Conservation (phyloP, 371 early-diverging fungal species). For the Mortierella sp. region DNA sequence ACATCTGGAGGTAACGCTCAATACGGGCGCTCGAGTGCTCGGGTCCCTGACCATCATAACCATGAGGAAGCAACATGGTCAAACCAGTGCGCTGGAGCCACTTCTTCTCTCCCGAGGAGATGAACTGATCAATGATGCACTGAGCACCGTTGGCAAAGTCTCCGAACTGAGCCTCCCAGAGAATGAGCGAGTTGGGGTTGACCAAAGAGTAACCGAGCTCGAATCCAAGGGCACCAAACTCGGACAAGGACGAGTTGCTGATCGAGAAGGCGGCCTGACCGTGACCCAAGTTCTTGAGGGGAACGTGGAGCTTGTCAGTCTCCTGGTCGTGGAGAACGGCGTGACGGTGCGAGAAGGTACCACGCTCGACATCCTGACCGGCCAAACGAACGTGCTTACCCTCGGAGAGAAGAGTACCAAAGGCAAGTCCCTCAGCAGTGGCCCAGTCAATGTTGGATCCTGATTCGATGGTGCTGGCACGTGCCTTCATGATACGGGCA, state of each 20-base stretch:
- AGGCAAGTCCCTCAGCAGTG: slow-evolving; percentile 95
- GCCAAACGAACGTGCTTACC: slow-evolving; percentile 91
- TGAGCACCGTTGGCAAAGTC: slow-evolving; percentile 98
- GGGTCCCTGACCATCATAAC: slow-evolving; percentile 98
- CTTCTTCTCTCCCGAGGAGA: slow-evolving; percentile 95
- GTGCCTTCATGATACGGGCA: slow-evolving; percentile 84
- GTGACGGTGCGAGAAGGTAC: slow-evolving; percentile 98
- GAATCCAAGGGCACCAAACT: slow-evolving; percentile 95
- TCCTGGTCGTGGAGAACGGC: slow-evolving; percentile 94
- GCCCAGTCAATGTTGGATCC: slow-evolving; percentile 94
- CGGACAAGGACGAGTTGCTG: slow-evolving; percentile 95
- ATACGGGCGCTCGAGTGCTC: slow-evolving; percentile 96
- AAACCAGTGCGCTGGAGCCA: slow-evolving; percentile 96
- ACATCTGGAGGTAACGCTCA: slow-evolving; percentile 95
- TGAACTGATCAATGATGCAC: slow-evolving; percentile 97
- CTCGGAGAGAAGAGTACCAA: slow-evolving; percentile 90
- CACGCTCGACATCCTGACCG: slow-evolving; percentile 98
- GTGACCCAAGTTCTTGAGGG: slow-evolving; percentile 84
- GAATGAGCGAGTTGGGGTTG: slow-evolving; percentile 89
- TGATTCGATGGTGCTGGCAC: slow-evolving; percentile 80
- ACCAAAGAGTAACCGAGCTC: slow-evolving; percentile 96
- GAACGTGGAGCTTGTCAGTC: slow-evolving; percentile 75
- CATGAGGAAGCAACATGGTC: slow-evolving; percentile 94
- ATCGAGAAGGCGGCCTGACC: slow-evolving; percentile 89
- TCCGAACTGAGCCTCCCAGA: slow-evolving; percentile 99